These are phyloP conservation scores for Tetracentron sinense DNA, from an alignment of 164 flowering plant species.

Conservation along the genomic window DNA sequence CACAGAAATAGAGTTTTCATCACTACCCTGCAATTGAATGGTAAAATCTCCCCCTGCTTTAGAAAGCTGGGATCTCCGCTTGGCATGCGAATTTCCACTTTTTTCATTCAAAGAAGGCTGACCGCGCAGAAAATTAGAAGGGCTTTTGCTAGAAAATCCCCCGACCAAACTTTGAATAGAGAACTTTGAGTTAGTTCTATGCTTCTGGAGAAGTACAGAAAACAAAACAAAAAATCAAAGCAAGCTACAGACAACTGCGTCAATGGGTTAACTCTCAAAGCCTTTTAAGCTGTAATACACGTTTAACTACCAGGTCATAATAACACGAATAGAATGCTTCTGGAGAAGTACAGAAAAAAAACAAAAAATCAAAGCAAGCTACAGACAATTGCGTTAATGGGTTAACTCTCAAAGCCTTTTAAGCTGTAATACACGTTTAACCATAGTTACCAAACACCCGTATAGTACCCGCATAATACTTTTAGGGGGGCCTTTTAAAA, in stretches of 20 bases:
- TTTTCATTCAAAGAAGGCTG: conserved; percentile 25
- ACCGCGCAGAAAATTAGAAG: conserved; percentile 21
- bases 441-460: too few relatives aligned
- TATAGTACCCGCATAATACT: too few relatives aligned
- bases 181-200: conserved; percentile 63
- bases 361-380: conserved; percentile 1
- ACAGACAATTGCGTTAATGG: background rate
- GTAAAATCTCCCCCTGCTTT: conserved; percentile 21
- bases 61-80: conserved; percentile 19
- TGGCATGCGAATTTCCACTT: conserved; percentile 19
- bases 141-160: conserved; percentile 43
- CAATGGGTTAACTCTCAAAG: background rate
- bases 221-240: conserved; percentile 4
- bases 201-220: conserved; percentile 47
- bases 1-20: conserved; percentile 17
- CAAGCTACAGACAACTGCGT: background rate
- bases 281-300: background rate
- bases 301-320: too few relatives aligned
- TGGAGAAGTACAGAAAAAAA: conserved; percentile 26
- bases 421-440: background rate
- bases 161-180: conserved; percentile 56
- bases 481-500: too few relatives aligned
- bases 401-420: background rate
- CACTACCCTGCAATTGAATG: conserved; percentile 13
- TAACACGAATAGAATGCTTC: too few relatives aligned